Conservation (phyloP, 140 eudicot genomes). For the Bidens hawaiensis region DNA sequence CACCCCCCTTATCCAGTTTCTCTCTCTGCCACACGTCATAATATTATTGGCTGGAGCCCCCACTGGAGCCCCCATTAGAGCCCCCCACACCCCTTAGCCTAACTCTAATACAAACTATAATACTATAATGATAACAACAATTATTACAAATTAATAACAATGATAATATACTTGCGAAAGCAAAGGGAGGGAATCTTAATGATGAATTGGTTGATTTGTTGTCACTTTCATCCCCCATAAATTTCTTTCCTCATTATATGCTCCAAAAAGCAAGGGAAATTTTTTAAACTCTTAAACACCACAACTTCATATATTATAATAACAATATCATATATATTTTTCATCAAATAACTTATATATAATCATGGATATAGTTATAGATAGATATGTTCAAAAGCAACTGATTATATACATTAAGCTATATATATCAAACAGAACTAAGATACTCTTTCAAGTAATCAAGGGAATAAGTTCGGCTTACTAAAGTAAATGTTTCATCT, state of each 20-base stretch:
- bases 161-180: background rate
- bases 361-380: background rate
- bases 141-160: background rate
- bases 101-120: too few species aligned
- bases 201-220: conserved; percentile 21
- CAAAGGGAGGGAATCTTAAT: conserved; percentile 15
- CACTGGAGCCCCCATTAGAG: too few species aligned
- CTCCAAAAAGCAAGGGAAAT: conserved; percentile 22
- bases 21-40: too few species aligned
- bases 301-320: background rate
- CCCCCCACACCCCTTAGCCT: too few species aligned
- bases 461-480: background rate
- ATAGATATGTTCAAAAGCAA: conserved; percentile 1
- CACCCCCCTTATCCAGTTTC: too few species aligned
- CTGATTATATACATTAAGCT: background rate
- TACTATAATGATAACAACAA: background rate
- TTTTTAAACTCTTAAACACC: conserved; percentile 3
- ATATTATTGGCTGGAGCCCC: too few species aligned
- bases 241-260: conserved; percentile 17
- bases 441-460: background rate
- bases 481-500: too few species aligned
- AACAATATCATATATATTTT: background rate
- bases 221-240: conserved; percentile 23
- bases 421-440: background rate
- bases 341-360: background rate